These are phyloP conservation scores for Candida coquimbonensis DNA, from an alignment of 805 yeast species.

Conservation along the genomic window DNA sequence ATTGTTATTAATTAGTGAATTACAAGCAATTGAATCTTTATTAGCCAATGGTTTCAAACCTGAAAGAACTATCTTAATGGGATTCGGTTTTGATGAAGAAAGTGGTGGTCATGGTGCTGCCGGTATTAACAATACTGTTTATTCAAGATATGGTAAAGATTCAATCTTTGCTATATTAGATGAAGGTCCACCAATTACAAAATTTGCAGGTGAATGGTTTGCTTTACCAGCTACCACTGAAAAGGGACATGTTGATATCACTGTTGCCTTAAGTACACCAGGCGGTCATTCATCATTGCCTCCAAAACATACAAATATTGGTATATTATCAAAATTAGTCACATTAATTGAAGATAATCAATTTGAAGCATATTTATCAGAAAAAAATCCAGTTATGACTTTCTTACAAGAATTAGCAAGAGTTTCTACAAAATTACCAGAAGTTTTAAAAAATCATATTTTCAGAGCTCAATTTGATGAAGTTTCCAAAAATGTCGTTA, in stretches of 20 bases:
- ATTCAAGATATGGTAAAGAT: slow-evolving; percentile 51
- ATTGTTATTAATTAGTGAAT: slow-evolving; percentile 53
- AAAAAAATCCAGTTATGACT: slow-evolving; percentile 53
- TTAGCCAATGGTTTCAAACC: slow-evolving; percentile 46
- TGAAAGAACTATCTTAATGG: slow-evolving; percentile 53
- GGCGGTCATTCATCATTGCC: slow-evolving; percentile 85
- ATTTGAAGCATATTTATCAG: slow-evolving; percentile 35
- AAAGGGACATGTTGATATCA: slow-evolving; percentile 33
- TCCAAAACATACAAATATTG: slow-evolving; percentile 76
- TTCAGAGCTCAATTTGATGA: slow-evolving; percentile 29
- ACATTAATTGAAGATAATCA: slow-evolving; percentile 49
- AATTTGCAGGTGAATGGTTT: slow-evolving; percentile 33
- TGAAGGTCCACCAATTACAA: slow-evolving; percentile 46
- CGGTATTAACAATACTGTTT: slow-evolving; percentile 37
- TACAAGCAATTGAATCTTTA: slow-evolving; percentile 59
- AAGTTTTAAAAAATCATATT: slow-evolving; percentile 24
- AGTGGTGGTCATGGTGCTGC: slow-evolving; percentile 33
- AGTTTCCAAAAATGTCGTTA: slow-evolving; percentile 30
- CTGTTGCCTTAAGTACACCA: slow-evolving; percentile 45
- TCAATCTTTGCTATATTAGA: slow-evolving; percentile 61
- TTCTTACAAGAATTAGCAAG: slow-evolving; percentile 54
- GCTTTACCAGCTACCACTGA: slow-evolving; percentile 43
- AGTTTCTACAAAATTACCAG: slow-evolving; percentile 28
- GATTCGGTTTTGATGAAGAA: slow-evolving; percentile 81
- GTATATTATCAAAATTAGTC: slow-evolving; percentile 56